Base-by-base conservation (phyloP, 192 early-diverging fungal genomes). In the Umbelopsis isabellina region DNA sequence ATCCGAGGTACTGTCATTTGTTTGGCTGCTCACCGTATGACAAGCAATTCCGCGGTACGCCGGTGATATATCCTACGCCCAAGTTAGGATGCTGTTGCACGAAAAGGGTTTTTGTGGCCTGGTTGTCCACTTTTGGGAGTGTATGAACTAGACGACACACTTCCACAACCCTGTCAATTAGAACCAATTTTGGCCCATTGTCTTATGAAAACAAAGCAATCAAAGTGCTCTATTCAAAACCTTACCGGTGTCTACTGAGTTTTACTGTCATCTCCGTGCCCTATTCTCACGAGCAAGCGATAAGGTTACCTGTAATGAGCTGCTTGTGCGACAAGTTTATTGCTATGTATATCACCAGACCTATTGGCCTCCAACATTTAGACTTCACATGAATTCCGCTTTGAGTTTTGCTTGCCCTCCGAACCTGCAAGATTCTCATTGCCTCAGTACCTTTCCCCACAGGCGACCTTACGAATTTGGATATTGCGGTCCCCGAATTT, bases 341-440 rank as follows among this genome's bases (percentile, higher is more conserved):
- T 21, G 15, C 48, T 16, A 49, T 49, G 20, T 13, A 49, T 49
- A 49, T 49, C 48, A 49, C 20, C 3, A 49, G 48, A 49, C 20
- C 15, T 0, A 20, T 49, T 16, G 9, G 48, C 6, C 6, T 49
- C 18, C 48, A 49, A 49, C 18, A 2, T 49, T 49, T 49, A 49
- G 48, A 49, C 48, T 49, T 49, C 48, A 49, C 15, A 49, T 49
- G 5, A 49, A 21, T 21, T 25, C 22, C 53, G 25, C 16, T 61
- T 61, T 61, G 55, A 61, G 55, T 61, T 61, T 61, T 16, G 7
- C 33, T 35, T 61, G 30, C 1, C 30, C 18, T 61, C 55, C 55
- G 55, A 61, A 33, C 33, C 21, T 3, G 0, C 51, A 25, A n/a
- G 21, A 12, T 16, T 61, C 12, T 61, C 15, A 61, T 11, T 33